A percentile compares a stretch with the other conserved stretches of the same genome.
phyloP scores from a whole-genome alignment of 352 stramenopile genomes.

The Globisporangium barbulae region DNA sequence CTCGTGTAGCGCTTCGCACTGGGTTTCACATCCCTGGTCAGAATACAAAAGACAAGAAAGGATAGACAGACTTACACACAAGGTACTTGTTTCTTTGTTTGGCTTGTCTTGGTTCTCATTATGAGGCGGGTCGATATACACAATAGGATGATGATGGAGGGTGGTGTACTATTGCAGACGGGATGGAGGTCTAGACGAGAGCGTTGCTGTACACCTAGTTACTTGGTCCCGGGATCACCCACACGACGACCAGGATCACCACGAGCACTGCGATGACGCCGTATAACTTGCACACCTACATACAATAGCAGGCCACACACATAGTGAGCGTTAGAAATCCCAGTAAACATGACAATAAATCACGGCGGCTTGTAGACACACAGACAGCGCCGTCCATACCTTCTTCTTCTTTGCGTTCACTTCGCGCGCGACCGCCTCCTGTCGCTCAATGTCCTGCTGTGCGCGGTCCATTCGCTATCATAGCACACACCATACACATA shows the following conservation, averaged over 20 bases:
- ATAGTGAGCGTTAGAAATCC: neutral
- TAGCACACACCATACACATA: slow-evolving; percentile 12
- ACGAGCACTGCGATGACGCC: slow-evolving; percentile 60
- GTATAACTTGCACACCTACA: slow-evolving; percentile 70
- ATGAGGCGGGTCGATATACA: neutral
- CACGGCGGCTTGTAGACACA: too few relatives aligned
- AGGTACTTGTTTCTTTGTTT: too few relatives aligned
- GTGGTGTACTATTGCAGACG: neutral
- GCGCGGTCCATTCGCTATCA: slow-evolving; percentile 62
- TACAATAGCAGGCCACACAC: neutral
- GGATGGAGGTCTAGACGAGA: too few relatives aligned
- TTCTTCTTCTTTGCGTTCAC: slow-evolving; percentile 77
- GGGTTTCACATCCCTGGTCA: too few relatives aligned
- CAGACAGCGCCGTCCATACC: slow-evolving; percentile 15
- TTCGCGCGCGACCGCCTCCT: slow-evolving; percentile 52
- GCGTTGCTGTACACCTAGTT: neutral
- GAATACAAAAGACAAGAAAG: too few relatives aligned
- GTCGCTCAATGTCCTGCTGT: slow-evolving; percentile 53
- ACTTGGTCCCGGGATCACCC: slow-evolving; percentile 34
- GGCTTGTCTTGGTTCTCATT: neutral
- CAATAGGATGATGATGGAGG: neutral
- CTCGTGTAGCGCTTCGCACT: too few relatives aligned
- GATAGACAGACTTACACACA: too few relatives aligned
- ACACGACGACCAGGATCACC: slow-evolving; percentile 58
- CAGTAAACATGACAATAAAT: slow-evolving; percentile 6